These are phyloP conservation scores for Chenopodium suecicum DNA, from an alignment of 148 eudicot genomes.

Conservation along the genomic window DNA sequence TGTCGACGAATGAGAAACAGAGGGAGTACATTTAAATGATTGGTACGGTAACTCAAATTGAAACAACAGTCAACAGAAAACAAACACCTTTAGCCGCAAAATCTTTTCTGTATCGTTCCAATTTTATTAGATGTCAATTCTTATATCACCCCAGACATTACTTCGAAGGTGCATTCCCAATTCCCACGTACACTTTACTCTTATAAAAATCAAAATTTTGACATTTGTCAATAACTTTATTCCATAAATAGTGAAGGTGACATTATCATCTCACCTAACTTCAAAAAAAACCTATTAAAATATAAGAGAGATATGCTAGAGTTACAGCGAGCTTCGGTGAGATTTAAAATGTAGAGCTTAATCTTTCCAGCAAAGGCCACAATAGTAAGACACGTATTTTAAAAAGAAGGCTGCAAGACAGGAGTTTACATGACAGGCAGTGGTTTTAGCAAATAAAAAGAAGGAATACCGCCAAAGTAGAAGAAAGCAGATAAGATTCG, in stretches of 20 bases:
- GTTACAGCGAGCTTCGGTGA: neutral
- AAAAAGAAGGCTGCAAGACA: neutral
- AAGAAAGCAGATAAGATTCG: constrained; percentile 18
- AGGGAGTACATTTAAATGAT: neutral
- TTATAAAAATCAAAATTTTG: neutral
- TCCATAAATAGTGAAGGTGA: constrained; percentile 1
- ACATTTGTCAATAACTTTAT: constrained; percentile 10
- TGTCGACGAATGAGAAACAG: neutral
- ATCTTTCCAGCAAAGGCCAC: neutral
- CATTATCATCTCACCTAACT: constrained; percentile 8
- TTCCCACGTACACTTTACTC: neutral
- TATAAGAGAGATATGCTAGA: neutral
- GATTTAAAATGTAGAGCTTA: neutral
- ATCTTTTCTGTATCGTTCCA: too few relatives aligned
- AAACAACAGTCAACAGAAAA: neutral
- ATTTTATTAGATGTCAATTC: neutral
- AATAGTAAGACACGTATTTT: neutral
- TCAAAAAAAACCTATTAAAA: neutral
- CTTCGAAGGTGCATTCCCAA: neutral
- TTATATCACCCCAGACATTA: neutral
- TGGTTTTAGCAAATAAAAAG: neutral
- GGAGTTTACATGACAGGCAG: neutral
- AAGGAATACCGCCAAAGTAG: neutral
- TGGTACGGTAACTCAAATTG: neutral
- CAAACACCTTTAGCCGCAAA: neutral